These are phyloP conservation scores for Musa beccarii DNA, from an alignment of 176 grass and related monocot genomes.

Conservation along the genomic window DNA sequence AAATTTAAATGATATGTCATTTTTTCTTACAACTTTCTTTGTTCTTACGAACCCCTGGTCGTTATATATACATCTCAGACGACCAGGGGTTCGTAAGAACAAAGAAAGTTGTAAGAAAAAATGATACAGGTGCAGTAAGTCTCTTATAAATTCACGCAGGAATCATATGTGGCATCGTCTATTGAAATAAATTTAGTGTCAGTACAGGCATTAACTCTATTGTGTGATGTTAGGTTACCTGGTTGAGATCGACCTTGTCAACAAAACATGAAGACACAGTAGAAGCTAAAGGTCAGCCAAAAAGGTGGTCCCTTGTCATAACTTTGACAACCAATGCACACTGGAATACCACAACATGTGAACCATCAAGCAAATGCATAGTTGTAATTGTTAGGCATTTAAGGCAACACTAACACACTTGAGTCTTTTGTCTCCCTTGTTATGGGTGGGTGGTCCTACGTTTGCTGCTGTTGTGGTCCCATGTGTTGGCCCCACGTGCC, in stretches of 20 bases:
- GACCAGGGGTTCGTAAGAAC: too few species aligned
- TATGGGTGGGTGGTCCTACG: not conserved
- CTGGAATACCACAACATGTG: not conserved
- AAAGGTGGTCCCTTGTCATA: slow-evolving; percentile 6
- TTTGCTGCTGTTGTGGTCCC: not conserved
- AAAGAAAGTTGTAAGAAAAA: too few species aligned
- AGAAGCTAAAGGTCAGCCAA: not conserved
- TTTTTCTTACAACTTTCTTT: too few species aligned
- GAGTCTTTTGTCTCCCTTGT: not conserved
- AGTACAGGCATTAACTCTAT: not conserved
- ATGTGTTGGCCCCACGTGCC: not conserved
- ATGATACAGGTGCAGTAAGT: not conserved
- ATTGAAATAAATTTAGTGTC: not conserved
- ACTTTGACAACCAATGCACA: not conserved
- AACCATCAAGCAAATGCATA: slow-evolving; percentile 4
- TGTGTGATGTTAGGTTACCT: too few species aligned
- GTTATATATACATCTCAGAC: too few species aligned
- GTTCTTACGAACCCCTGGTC: too few species aligned
- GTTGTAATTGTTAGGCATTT: slow-evolving; percentile 11
- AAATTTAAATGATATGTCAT: too few species aligned
- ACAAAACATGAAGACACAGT: not conserved
- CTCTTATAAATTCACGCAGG: not conserved
- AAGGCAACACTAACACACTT: not conserved
- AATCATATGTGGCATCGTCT: not conserved
- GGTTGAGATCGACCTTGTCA: not conserved